These are phyloP conservation scores for Proliferodiscus dingleyae DNA, from an alignment of 2,329 filamentous ascomycete species.

Conservation along the genomic window DNA sequence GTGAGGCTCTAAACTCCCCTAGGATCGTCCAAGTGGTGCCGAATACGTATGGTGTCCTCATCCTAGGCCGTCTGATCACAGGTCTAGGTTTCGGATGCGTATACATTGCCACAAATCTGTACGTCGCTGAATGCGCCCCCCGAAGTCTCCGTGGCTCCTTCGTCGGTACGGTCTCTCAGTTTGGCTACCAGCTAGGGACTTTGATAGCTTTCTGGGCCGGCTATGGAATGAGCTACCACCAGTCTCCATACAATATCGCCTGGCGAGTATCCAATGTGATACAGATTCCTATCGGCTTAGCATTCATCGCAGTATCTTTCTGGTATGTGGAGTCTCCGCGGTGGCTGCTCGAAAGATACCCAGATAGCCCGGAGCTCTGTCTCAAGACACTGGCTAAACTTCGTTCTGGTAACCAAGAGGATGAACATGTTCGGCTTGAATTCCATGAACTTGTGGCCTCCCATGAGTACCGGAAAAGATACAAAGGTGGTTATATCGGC, in stretches of 20 bases:
- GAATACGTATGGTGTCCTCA: slow-evolving; percentile 37
- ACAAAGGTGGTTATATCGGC: slow-evolving; percentile 53
- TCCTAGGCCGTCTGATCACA: slow-evolving; percentile 37
- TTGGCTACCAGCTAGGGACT: slow-evolving; percentile 40
- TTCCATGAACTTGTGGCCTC: slow-evolving; percentile 67
- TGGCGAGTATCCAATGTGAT: slow-evolving; percentile 40
- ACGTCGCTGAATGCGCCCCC: slow-evolving; percentile 40
- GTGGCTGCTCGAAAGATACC: slow-evolving; percentile 57
- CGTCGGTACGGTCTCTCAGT: slow-evolving; percentile 37
- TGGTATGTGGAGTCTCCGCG: slow-evolving; percentile 64
- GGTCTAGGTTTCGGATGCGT: slow-evolving; percentile 39
- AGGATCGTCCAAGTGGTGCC: slow-evolving; percentile 38
- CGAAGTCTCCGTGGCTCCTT: slow-evolving; percentile 36
- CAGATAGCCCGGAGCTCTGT: slow-evolving; percentile 56
- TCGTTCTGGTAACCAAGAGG: slow-evolving; percentile 58
- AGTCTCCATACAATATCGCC: slow-evolving; percentile 38
- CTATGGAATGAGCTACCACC: slow-evolving; percentile 40
- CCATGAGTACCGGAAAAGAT: slow-evolving; percentile 62
- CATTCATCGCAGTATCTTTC: slow-evolving; percentile 53
- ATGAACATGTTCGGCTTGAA: slow-evolving; percentile 59
- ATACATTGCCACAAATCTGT: slow-evolving; percentile 39
- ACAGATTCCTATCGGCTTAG: slow-evolving; percentile 37
- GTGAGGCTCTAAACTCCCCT: background rate
- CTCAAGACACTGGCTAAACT: slow-evolving; percentile 51
- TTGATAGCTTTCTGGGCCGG: slow-evolving; percentile 41